phyloP scores from a whole-genome alignment of 345 rosid species.

The Pistacia vera region DNA sequence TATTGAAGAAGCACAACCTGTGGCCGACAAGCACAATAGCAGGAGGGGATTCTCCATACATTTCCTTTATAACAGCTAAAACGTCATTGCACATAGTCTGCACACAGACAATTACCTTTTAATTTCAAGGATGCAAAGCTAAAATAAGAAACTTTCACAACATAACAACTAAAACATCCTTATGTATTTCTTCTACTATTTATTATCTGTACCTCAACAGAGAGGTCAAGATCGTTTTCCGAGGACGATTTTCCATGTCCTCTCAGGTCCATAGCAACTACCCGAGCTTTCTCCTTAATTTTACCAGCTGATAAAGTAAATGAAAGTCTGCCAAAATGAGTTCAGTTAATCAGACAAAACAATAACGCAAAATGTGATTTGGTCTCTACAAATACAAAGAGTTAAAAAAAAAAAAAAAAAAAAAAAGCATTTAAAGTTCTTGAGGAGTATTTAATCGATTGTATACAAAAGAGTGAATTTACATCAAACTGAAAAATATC shows the following conservation, averaged over 20 bases:
- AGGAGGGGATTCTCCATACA: conserved; percentile 90
- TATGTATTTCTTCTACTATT: not conserved
- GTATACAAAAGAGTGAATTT: not conserved
- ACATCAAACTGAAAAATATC: not conserved
- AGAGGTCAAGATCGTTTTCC: conserved; percentile 80
- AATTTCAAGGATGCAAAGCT: not conserved
- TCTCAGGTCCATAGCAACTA: conserved; percentile 92
- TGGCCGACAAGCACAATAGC: conserved; percentile 95
- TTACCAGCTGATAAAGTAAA: conserved; percentile 72
- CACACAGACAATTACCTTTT: conserved; percentile 28
- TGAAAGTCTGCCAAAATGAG: conserved; percentile 64
- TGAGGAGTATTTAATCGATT: not conserved
- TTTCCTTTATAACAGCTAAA: conserved; percentile 67
- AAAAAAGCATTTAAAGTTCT: not conserved
- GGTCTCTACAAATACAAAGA: not conserved
- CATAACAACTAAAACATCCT: not conserved
- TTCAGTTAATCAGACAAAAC: conserved; percentile 6
- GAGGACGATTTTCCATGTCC: conserved; percentile 90
- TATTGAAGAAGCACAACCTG: conserved; percentile 50
- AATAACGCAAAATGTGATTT: not conserved
- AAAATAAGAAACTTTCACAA: not conserved
- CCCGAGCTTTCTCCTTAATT: conserved; percentile 87
- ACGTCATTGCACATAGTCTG: conserved; percentile 97
- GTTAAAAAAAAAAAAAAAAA: not conserved
- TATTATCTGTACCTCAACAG: conserved; percentile 64